Conservation (phyloP, 805 yeast species). For the Lachancea nothofagi region DNA sequence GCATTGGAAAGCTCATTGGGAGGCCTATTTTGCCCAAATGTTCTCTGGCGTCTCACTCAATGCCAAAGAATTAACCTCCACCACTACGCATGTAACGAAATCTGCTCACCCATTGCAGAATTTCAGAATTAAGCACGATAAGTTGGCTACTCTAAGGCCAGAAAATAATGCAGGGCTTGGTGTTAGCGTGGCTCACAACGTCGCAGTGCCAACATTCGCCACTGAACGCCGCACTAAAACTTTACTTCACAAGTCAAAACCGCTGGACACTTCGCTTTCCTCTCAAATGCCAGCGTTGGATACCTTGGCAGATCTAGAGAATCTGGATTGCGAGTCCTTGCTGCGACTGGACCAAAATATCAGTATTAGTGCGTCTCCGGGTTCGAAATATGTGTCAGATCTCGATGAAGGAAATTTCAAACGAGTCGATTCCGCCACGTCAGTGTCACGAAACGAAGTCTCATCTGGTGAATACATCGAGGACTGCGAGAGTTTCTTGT, state of each 20-base stretch:
- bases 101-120: constrained; percentile 16
- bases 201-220: not conserved
- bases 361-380: constrained; percentile 13
- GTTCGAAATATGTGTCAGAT: constrained; percentile 2
- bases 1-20: constrained; percentile 29
- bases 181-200: constrained; percentile 8
- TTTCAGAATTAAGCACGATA: constrained; percentile 18
- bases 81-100: constrained; percentile 8
- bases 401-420: constrained; percentile 11
- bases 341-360: constrained; percentile 23
- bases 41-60: constrained; percentile 8
- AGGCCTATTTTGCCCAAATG: constrained; percentile 13
- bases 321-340: constrained; percentile 23
- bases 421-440: constrained; percentile 17
- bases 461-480: constrained; percentile 7
- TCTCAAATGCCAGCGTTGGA: constrained; percentile 1
- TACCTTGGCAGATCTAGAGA: constrained; percentile 22
- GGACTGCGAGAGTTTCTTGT: constrained; percentile 19
- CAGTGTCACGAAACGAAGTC: constrained; percentile 13
- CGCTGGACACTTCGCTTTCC: constrained; percentile 15
- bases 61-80: not conserved
- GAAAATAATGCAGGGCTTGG: constrained; percentile 15
- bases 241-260: constrained; percentile 20
- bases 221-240: constrained; percentile 2
- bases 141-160: constrained; percentile 15